These are phyloP conservation scores for Chalaropsis ovoidea DNA, from an alignment of 2,329 filamentous ascomycete genomes.

Conservation along the genomic window DNA sequence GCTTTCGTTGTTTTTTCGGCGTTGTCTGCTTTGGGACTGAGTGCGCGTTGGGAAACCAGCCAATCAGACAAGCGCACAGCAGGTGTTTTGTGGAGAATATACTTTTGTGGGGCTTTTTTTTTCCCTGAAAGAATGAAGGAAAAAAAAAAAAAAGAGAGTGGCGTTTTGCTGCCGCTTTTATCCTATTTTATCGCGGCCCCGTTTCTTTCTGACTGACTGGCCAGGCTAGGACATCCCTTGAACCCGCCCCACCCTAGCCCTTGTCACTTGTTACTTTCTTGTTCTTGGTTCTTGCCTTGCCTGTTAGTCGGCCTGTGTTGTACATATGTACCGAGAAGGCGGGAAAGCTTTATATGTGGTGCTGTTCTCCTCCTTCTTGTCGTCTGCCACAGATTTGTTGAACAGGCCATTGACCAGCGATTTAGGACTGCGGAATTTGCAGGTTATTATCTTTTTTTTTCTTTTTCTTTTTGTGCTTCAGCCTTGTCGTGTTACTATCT, in stretches of 20 bases:
- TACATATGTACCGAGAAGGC: constrained; percentile 4
- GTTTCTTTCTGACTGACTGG: background rate
- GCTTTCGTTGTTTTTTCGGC: constrained; percentile 4
- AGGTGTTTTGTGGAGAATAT: background rate
- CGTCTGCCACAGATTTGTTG: too few species aligned
- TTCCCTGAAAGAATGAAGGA: background rate
- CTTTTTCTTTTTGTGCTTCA: too few species aligned
- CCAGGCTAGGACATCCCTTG: background rate
- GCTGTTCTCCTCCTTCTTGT: constrained; percentile 5
- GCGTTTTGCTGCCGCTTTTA: background rate
- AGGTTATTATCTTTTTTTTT: too few species aligned
- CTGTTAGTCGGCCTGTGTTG: constrained; percentile 1
- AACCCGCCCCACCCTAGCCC: background rate
- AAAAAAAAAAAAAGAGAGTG: background rate
- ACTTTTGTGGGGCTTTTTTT: constrained; percentile 4
- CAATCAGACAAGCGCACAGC: background rate
- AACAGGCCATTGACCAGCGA: too few species aligned
- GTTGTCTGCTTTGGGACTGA: background rate
- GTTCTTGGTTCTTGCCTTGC: constrained; percentile 1
- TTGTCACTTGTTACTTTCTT: constrained; percentile 6
- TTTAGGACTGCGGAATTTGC: too few species aligned
- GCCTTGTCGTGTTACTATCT: too few species aligned
- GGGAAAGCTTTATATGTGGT: constrained; percentile 16
- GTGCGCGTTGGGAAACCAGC: background rate
- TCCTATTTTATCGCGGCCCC: background rate